Percentiles rank a stretch among this genome's conserved stretches.
Evolutionary conservation across 2,329 filamentous ascomycete species (phyloP).

Genomic region (Phyllosticta paracitricarpa): DNA sequence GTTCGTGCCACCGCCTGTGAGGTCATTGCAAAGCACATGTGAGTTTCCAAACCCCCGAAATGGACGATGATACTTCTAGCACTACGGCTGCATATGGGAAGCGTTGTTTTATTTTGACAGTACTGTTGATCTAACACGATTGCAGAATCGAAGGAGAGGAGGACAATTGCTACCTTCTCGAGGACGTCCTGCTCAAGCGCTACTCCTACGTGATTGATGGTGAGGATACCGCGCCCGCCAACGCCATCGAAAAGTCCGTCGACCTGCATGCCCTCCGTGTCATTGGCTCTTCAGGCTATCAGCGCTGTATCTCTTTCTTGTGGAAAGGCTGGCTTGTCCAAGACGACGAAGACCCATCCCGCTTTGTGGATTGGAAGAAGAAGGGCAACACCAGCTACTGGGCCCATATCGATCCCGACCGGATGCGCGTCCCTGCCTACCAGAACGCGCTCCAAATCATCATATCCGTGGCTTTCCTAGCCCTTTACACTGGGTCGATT

Average conservation of each 20-base stretch:
- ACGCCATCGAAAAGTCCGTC: constrained; percentile 87
- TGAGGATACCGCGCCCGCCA: constrained; percentile 62
- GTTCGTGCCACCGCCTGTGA: constrained; percentile 76
- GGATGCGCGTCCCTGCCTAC: constrained; percentile 85
- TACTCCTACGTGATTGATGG: constrained; percentile 73
- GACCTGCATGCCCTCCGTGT: constrained; percentile 82
- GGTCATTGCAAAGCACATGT: constrained; percentile 73
- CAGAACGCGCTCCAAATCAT: constrained; percentile 85
- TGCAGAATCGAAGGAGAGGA: constrained; percentile 74
- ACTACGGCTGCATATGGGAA: too few relatives aligned
- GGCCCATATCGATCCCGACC: constrained; percentile 81
- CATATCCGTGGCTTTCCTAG: constrained; percentile 74
- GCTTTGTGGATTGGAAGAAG: constrained; percentile 78
- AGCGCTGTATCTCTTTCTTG: constrained; percentile 85
- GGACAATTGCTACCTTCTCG: constrained; percentile 66
- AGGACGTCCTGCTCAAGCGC: constrained; percentile 72
- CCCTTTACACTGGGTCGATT: constrained; percentile 79
- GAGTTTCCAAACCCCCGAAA: constrained; percentile 10
- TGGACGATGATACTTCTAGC: too few relatives aligned
- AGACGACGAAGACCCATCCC: constrained; percentile 80
- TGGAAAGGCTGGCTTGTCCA: constrained; percentile 98
- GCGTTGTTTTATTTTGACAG: too few relatives aligned
- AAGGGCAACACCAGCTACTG: constrained; percentile 70
- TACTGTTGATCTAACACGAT: neutral
- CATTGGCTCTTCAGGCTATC: constrained; percentile 88